phyloP scores from a whole-genome alignment of 164 flowering plant genomes.

The Vitis rotundifolia region DNA sequence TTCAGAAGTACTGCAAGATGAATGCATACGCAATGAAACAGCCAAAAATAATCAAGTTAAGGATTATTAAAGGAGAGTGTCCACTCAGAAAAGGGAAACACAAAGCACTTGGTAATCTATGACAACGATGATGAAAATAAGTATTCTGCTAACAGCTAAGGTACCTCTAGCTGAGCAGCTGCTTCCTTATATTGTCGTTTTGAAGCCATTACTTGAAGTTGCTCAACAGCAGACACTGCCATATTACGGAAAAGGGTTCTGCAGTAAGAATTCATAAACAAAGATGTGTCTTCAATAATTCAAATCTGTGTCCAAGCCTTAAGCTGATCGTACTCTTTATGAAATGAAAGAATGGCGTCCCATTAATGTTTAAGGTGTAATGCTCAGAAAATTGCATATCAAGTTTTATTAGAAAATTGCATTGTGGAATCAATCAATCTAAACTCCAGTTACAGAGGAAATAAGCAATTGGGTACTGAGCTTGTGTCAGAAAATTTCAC shows the following conservation, averaged over 20 bases:
- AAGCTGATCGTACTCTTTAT: neutral
- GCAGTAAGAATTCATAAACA: neutral
- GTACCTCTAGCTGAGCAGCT: conserved; percentile 98
- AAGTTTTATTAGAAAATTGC: too few species aligned
- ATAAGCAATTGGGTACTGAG: too few species aligned
- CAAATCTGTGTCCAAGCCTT: neutral
- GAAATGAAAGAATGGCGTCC: too few species aligned
- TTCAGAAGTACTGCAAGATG: neutral
- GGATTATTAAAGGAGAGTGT: too few species aligned
- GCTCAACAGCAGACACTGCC: conserved; percentile 97
- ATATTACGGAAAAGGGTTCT: conserved; percentile 18
- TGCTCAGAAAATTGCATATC: too few species aligned
- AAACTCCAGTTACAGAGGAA: too few species aligned
- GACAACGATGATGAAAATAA: neutral
- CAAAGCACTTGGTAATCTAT: too few species aligned
- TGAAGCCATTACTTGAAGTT: conserved; percentile 96
- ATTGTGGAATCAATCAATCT: too few species aligned
- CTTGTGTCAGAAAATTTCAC: too few species aligned
- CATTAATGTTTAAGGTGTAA: too few species aligned
- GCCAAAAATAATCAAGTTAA: neutral
- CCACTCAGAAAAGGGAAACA: too few species aligned
- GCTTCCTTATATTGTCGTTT: conserved; percentile 97
- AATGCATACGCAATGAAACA: neutral
- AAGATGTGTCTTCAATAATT: neutral
- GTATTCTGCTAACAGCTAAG: neutral